phyloP scores from a whole-genome alignment of 2,329 filamentous ascomycete species.

The Herpotrichia juniperi region DNA sequence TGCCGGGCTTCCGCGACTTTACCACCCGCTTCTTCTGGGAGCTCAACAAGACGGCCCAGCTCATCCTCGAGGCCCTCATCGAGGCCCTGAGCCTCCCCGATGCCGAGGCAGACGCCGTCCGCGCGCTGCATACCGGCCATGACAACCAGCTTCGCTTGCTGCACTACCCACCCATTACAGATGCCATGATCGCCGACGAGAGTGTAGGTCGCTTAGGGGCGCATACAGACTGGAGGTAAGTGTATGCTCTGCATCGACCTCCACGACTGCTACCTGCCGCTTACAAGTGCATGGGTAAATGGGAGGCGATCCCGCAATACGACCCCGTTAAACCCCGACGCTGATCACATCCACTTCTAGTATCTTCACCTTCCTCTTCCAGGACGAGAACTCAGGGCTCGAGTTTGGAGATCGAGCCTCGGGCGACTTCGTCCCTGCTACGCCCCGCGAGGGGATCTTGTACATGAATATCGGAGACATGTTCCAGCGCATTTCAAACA shows the following conservation, averaged over 20 bases:
- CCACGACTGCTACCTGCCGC: no score
- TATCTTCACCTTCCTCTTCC: constrained; percentile 59
- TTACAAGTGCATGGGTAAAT: no score
- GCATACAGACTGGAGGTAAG: constrained; percentile 64
- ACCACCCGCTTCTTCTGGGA: constrained; percentile 58
- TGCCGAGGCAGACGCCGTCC: constrained; percentile 46
- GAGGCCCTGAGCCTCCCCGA: constrained; percentile 55
- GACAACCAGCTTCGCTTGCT: constrained; percentile 67
- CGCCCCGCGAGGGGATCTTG: constrained; percentile 39
- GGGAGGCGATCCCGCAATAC: no score
- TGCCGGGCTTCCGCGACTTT: constrained; percentile 55
- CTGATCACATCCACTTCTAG: no score
- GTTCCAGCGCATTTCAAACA: constrained; percentile 58
- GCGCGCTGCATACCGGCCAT: constrained; percentile 58
- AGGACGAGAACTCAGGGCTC: constrained; percentile 59
- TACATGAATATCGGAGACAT: constrained; percentile 60
- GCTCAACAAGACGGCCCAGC: constrained; percentile 50
- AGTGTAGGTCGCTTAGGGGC: no score
- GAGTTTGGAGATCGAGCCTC: constrained; percentile 55
- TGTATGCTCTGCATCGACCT: no score
- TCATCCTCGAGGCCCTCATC: constrained; percentile 55
- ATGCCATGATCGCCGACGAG: constrained; percentile 54
- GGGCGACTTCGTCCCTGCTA: constrained; percentile 49
- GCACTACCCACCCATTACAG: constrained; percentile 61
- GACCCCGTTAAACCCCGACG: no score